Evolutionary conservation across 2,329 filamentous ascomycete species (phyloP).

Genomic region (Chaetomiaceae sp.): DNA sequence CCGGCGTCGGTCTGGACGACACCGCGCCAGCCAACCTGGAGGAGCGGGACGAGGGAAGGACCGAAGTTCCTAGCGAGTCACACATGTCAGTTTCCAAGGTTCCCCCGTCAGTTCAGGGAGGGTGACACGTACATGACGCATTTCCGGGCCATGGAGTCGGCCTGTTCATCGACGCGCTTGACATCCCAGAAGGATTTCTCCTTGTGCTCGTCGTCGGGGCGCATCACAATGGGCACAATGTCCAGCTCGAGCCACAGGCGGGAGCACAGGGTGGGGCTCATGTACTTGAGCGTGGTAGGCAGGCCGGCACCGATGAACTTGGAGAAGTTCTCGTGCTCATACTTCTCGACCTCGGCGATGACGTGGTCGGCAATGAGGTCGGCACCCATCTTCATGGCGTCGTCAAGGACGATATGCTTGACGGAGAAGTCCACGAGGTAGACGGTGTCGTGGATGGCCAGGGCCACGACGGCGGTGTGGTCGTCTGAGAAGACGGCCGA

Average conservation of each 20-base stretch:
- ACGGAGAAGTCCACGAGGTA: slow-evolving; percentile 71
- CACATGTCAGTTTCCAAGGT: too few relatives aligned
- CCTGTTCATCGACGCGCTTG: slow-evolving; percentile 70
- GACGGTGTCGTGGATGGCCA: slow-evolving; percentile 68
- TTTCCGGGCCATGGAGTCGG: slow-evolving; percentile 76
- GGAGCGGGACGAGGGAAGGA: slow-evolving; percentile 63
- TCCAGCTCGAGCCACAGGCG: slow-evolving; percentile 73
- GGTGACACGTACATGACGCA: slow-evolving; percentile 56
- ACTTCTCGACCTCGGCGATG: slow-evolving; percentile 50
- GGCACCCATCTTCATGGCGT: slow-evolving; percentile 35
- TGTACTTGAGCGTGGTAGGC: slow-evolving; percentile 51
- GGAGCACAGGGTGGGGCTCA: slow-evolving; percentile 62
- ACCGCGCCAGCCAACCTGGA: slow-evolving; percentile 63
- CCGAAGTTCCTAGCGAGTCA: slow-evolving; percentile 68
- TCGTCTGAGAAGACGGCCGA: slow-evolving; percentile 50
- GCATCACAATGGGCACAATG: slow-evolving; percentile 65
- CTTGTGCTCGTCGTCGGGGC: slow-evolving; percentile 41
- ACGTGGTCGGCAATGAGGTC: slow-evolving; percentile 56
- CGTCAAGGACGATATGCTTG: slow-evolving; percentile 47
- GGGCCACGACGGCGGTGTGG: slow-evolving; percentile 53
- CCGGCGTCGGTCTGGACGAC: slow-evolving; percentile 66
- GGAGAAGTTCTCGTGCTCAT: slow-evolving; percentile 60
- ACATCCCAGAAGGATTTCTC: slow-evolving; percentile 44
- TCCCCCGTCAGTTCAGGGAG: slow-evolving; percentile 13
- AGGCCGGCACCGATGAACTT: slow-evolving; percentile 75